A percentile compares a stretch with the other conserved stretches of the same genome.
Conservation (phyloP, 768 basidiomycete species). For the Boletus edulis region DNA sequence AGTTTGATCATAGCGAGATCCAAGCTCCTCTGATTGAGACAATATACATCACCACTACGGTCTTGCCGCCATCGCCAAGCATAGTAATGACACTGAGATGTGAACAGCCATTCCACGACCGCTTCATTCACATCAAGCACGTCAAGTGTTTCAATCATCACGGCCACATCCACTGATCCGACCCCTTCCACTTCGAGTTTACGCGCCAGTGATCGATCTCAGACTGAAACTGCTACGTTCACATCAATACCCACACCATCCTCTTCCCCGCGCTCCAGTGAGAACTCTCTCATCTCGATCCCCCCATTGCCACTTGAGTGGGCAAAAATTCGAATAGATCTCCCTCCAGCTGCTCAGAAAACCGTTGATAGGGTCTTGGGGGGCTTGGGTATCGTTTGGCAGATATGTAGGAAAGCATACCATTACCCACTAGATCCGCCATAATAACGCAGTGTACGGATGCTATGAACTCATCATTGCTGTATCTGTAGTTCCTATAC, state of each 20-base stretch:
- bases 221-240: constrained; percentile 8
- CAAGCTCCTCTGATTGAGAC: constrained; percentile 18
- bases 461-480: constrained; percentile 1
- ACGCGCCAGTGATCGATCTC: constrained; percentile 8
- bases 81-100: not conserved
- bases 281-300: constrained; percentile 20
- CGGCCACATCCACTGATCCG: constrained; percentile 3
- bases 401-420: constrained; percentile 30
- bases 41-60: constrained; percentile 31
- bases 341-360: constrained; percentile 23
- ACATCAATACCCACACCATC: constrained; percentile 14
- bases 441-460: constrained; percentile 1
- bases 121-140: not conserved
- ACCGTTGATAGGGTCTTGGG: constrained; percentile 26
- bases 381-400: constrained; percentile 29
- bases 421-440: constrained; percentile 37
- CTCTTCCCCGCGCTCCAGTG: constrained; percentile 7
- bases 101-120: constrained; percentile 3
- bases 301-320: constrained; percentile 27
- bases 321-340: constrained; percentile 25
- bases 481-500: constrained; percentile 14
- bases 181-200: constrained; percentile 4
- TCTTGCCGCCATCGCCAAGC: constrained; percentile 13
- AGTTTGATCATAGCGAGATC: constrained; percentile 4
- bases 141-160: constrained; percentile 3